Evolutionary conservation across 2,329 filamentous ascomycete species (phyloP).

Genomic region (Falciphora oryzae): DNA sequence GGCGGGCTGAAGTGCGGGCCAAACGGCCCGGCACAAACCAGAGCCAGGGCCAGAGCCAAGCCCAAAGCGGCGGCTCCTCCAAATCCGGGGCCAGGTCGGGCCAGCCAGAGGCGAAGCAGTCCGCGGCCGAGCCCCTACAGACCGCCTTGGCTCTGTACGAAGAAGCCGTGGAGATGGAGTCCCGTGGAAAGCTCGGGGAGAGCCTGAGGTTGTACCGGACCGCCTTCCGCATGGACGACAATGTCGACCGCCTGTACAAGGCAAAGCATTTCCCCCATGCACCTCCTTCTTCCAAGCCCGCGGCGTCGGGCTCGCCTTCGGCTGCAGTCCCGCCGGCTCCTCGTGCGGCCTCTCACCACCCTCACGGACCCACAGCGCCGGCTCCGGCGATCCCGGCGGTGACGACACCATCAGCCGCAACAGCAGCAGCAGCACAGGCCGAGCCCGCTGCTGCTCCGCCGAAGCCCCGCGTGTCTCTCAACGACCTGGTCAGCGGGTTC

Average conservation of each 20-base stretch:
- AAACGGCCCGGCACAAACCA: constrained; percentile 22
- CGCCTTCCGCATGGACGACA: constrained; percentile 83
- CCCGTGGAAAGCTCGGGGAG: constrained; percentile 77
- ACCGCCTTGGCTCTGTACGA: constrained; percentile 90
- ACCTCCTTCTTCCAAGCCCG: constrained; percentile 52
- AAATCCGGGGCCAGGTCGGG: not conserved
- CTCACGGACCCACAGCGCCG: constrained; percentile 22
- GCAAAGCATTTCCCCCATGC: constrained; percentile 68
- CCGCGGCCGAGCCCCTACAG: not conserved
- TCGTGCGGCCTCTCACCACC: constrained; percentile 13
- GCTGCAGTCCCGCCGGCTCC: constrained; percentile 11
- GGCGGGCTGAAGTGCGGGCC: constrained; percentile 70
- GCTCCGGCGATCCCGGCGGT: constrained; percentile 31
- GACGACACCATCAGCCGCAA: not conserved
- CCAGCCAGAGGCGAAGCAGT: not conserved
- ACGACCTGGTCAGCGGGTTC: constrained; percentile 73
- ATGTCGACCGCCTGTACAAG: constrained; percentile 80
- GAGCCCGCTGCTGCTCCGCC: no score
- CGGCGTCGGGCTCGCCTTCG: constrained; percentile 14
- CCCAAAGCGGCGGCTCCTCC: no score
- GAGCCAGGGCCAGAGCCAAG: not conserved
- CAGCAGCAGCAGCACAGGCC: not conserved
- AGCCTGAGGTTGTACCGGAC: constrained; percentile 83
- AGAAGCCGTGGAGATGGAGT: constrained; percentile 82
- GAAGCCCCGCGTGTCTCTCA: constrained; percentile 23